These are phyloP conservation scores for Fusarium sp. DNA, from an alignment of 2,329 filamentous ascomycete genomes.

Conservation along the genomic window DNA sequence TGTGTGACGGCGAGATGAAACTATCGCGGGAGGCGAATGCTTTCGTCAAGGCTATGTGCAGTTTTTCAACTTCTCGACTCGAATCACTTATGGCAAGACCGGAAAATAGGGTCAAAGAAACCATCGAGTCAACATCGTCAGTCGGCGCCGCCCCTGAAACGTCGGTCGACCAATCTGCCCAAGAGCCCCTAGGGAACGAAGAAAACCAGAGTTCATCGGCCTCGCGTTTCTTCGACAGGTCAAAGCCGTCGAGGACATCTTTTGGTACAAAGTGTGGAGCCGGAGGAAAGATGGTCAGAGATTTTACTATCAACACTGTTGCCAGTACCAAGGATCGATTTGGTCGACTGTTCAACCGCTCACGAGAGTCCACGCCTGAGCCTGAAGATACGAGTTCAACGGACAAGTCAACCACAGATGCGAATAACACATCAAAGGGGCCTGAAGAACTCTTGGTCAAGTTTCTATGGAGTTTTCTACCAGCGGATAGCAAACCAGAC, in stretches of 20 bases:
- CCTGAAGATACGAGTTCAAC: neutral
- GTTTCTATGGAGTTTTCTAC: conserved; percentile 13
- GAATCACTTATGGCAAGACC: neutral
- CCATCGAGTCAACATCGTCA: neutral
- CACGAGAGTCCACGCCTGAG: conserved; percentile 12
- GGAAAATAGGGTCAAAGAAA: neutral
- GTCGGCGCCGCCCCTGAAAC: neutral
- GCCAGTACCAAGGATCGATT: neutral
- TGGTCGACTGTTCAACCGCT: neutral
- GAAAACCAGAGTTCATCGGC: neutral
- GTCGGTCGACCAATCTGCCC: neutral
- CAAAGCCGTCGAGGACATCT: fast-evolving
- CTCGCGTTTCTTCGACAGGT: too few relatives aligned
- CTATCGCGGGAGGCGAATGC: conserved; percentile 1
- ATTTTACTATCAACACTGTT: neutral
- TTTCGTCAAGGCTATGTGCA: conserved; percentile 9
- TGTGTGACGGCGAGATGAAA: conserved; percentile 13
- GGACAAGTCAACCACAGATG: neutral
- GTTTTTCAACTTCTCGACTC: conserved; percentile 6
- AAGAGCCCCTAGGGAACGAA: neutral
- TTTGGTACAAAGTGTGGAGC: neutral
- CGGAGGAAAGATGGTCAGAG: neutral
- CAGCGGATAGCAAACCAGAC: neutral
- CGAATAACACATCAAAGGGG: neutral
- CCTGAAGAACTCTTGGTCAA: neutral